Evolutionary conservation across 768 basidiomycete species (phyloP).

Genomic region (Infundibulicybe gibba): DNA sequence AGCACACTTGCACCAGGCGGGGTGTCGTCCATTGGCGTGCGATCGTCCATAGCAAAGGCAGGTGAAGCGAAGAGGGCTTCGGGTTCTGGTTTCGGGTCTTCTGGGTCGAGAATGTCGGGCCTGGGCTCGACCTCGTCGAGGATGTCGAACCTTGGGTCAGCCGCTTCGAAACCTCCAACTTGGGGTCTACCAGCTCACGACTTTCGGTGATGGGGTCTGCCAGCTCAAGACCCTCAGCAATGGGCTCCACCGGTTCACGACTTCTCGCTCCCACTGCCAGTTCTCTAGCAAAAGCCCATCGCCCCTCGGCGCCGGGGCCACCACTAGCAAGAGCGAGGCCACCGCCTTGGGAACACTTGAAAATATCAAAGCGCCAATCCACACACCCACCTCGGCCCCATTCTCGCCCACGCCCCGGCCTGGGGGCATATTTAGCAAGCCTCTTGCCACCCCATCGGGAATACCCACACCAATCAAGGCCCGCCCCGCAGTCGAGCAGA

Average conservation of each 20-base stretch:
- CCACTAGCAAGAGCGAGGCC: too few species aligned
- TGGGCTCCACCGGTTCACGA: slow-evolving; percentile 29
- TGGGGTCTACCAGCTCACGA: slow-evolving; percentile 29
- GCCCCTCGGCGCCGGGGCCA: slow-evolving; percentile 8
- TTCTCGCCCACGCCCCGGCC: slow-evolving; percentile 26
- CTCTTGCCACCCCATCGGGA: slow-evolving; percentile 35
- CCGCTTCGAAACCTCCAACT: slow-evolving; percentile 32
- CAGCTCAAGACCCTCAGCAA: slow-evolving; percentile 25
- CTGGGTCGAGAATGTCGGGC: too few species aligned
- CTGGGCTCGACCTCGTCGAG: slow-evolving; percentile 9
- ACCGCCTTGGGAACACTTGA: too few species aligned
- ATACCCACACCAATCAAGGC: slow-evolving; percentile 32
- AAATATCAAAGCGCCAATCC: too few species aligned
- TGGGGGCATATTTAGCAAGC: slow-evolving; percentile 50
- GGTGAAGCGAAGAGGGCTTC: too few species aligned
- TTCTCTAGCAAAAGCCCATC: slow-evolving; percentile 59
- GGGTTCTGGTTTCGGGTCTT: too few species aligned
- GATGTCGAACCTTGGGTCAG: slow-evolving; percentile 24
- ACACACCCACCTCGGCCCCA: slow-evolving; percentile 6
- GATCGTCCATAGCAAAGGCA: slow-evolving; percentile 3
- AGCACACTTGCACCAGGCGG: slow-evolving; percentile 15
- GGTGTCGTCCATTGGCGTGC: slow-evolving; percentile 44
- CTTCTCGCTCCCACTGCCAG: slow-evolving; percentile 75
- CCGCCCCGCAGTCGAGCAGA: slow-evolving; percentile 15
- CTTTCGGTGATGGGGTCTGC: slow-evolving; percentile 14